Evolutionary conservation across 768 basidiomycete species (phyloP).

Genomic region (Suillus plorans): DNA sequence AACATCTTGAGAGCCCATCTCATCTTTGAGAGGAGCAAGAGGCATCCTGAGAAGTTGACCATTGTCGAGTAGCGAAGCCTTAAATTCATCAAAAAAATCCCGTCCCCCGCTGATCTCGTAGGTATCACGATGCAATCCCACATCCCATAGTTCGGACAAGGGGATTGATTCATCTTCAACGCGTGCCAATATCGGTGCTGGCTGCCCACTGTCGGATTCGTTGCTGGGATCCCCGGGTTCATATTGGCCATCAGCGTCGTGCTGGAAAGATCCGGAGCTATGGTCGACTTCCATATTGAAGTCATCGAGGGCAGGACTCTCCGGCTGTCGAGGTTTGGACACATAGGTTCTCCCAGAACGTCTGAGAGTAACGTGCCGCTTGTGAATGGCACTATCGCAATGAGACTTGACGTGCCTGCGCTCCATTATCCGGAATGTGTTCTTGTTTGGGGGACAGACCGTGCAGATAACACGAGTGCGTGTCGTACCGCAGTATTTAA

Average conservation of each 20-base stretch:
- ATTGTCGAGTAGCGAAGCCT: not conserved
- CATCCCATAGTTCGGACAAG: not conserved
- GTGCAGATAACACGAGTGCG: not conserved
- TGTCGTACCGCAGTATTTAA: not conserved
- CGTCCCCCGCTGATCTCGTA: not conserved
- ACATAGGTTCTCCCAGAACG: not conserved
- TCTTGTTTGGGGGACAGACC: not conserved
- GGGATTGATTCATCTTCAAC: not conserved
- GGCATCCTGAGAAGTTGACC: not conserved
- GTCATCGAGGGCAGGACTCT: not conserved
- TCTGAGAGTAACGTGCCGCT: not conserved
- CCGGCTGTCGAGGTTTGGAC: too few relatives aligned
- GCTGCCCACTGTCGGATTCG: not conserved
- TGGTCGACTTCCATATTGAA: not conserved
- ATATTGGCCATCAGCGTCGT: not conserved
- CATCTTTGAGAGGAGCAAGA: conserved; percentile 1
- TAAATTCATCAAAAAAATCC: not conserved
- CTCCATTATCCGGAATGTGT: not conserved
- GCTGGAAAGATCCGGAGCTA: not conserved
- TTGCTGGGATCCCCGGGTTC: not conserved
- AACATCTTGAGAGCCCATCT: not conserved
- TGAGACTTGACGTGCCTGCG: not conserved
- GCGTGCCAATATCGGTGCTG: not conserved
- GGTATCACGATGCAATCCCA: not conserved
- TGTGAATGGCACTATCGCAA: not conserved